Evolutionary conservation across 306 rosid genomes (phyloP), one percentile per base, ranked within the genome.

Genomic region (Medicago lupulina): DNA sequence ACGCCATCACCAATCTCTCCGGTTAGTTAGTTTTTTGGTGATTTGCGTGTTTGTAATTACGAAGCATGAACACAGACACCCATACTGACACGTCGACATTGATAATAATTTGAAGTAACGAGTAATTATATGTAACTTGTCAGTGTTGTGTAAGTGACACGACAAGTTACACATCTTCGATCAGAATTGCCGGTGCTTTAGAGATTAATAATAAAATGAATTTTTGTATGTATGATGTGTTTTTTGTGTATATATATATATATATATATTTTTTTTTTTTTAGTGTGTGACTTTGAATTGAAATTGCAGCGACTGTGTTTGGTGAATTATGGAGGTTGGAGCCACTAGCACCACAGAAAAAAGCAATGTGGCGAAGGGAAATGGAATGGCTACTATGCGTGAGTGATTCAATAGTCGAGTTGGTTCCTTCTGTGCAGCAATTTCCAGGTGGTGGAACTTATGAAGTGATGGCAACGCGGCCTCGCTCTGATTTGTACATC

Each of bases 321-420:
- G 98, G 98, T 0, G 97, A 91, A 69, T 58, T 93, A 12, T 93
- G 98, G 98, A 88, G 98, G 82, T 86, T 93, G 62, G 98, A 91
- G 83, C 98, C 98, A 0, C 72, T 93, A 34, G 90, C 92, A 3
- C 81, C 86, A 6, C 97, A 83, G 83, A 93, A 89, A 80, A 91
- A 87, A 73, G 87, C 88, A 16, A 93, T 93, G 97, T 93, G 98
- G 98, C 89, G 77, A 11, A 75, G 98, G 31, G 98, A 93, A 87
- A 91, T 91, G 96, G 96, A 91, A 40, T 93, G 97, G 97, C 87
- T 93, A 11, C 64, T 93, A 2, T 89, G 96, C 11, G 96, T 93
- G 47, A 89, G 97, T 81, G 97, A 91, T 79, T 91, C 93, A 3
- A 91, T 93, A 14, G 98, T 93, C 5, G 98, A 93, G 87, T 86